Base-by-base conservation (phyloP, 306 rosid species). In the Vigna reflexopilosa region DNA sequence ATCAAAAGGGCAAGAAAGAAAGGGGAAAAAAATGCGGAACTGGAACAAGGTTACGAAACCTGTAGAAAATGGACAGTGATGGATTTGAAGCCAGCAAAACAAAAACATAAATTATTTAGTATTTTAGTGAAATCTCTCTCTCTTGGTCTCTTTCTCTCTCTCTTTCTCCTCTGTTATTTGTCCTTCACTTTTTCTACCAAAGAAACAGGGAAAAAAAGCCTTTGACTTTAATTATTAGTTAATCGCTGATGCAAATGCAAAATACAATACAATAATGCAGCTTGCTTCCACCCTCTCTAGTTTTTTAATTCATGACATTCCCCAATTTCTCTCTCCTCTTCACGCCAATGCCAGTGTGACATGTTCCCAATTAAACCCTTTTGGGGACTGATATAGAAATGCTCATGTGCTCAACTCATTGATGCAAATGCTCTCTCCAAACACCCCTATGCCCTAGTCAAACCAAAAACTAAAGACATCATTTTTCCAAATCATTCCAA, bases 11-110 rank as follows among this genome's bases (percentile, higher is more conserved):
- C 66, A 32, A 67, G 58, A 50, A 68, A 19, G 30, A 79, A 50
- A 26, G 20, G 38, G 7, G 4, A 48, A 52, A 80, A 30, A 30
- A 30, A 73, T 50, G 77, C 47, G 69, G 45, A 70, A 85, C 30
- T 67, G 67, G 8, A 40, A 57, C 44, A 58, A 16, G 72, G 81
- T 62, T 67, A 83, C 85, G 50, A 64, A 84, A 88, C 90, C 85
- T 77, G 88, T 58, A 83, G 70, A 80, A 84, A 30, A 75, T 74
- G 77, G 83, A 81, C 85, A 87, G 83, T 80, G 89, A 87, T 80
- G 87, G 80, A 83, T 88, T 54, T 88, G 83, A 87, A 81, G 84
- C 80, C 77, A 88, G 85, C 85, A 80, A 76, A 91, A 80, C 85
- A 83, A 62, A 70, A 89, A 82, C 85, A 85, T 77, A 62, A 81